Evolutionary conservation across 371 early-diverging fungal genomes (phyloP).

Genomic region (Rhizomucor miehei): DNA sequence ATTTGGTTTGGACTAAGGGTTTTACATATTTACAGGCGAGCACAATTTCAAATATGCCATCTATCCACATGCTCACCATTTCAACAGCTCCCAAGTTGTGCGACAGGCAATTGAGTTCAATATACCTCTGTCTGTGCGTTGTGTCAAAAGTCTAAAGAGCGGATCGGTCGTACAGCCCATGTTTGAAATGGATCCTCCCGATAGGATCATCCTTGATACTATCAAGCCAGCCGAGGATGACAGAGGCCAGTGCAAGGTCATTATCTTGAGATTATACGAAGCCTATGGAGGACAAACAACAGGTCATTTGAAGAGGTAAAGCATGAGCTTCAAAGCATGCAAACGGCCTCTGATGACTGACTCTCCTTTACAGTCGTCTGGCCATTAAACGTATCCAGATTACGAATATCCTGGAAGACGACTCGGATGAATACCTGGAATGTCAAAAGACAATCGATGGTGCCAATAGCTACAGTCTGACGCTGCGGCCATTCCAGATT

Average conservation of each 20-base stretch:
- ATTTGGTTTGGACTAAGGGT: neutral
- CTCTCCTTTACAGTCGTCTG: conserved; percentile 22
- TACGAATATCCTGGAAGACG: conserved; percentile 52
- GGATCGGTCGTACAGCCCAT: conserved; percentile 14
- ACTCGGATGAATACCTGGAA: conserved; percentile 7
- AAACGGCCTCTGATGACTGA: too few relatives aligned
- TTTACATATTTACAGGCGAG: conserved; percentile 26
- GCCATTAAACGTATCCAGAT: conserved; percentile 28
- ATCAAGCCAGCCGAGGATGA: conserved; percentile 86
- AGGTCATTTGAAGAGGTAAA: conserved; percentile 58
- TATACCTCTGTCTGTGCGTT: conserved; percentile 68
- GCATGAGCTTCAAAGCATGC: neutral
- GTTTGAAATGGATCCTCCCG: conserved; percentile 25
- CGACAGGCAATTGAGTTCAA: conserved; percentile 88
- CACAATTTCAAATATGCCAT: conserved; percentile 89
- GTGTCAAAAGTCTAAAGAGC: conserved; percentile 12
- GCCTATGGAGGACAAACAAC: conserved; percentile 86
- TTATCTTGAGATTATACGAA: conserved; percentile 88
- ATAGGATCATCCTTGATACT: conserved; percentile 82
- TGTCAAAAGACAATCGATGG: neutral
- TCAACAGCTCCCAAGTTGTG: conserved; percentile 78
- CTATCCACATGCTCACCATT: conserved; percentile 83
- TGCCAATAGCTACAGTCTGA: neutral
- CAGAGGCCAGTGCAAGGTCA: conserved; percentile 23
- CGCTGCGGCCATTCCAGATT: conserved; percentile 48